Conservation (phyloP, 2,329 filamentous ascomycete genomes). For the Pestalotiopsis sp. region DNA sequence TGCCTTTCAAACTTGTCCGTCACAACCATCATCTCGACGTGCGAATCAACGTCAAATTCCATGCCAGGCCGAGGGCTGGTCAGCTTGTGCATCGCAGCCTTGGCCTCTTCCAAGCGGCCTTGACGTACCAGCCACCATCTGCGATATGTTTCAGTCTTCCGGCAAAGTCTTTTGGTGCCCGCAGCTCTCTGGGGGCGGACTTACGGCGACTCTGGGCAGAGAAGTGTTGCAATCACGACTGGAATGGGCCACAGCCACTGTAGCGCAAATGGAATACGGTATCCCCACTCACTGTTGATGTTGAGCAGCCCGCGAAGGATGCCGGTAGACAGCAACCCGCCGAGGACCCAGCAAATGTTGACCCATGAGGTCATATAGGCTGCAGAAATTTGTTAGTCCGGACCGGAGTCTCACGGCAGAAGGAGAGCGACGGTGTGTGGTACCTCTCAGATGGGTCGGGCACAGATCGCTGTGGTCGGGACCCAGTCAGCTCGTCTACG, state of each 20-base stretch:
- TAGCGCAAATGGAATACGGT: slow-evolving; percentile 14
- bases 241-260: slow-evolving; percentile 17
- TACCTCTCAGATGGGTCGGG: slow-evolving; percentile 15
- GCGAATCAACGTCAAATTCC: slow-evolving; percentile 14
- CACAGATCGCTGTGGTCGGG: slow-evolving; percentile 8
- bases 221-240: slow-evolving; percentile 8
- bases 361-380: slow-evolving; percentile 17
- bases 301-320: slow-evolving; percentile 14
- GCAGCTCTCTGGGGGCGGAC: background rate
- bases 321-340: slow-evolving; percentile 11
- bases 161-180: background rate
- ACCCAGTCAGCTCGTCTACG: background rate
- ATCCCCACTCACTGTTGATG: slow-evolving; percentile 13
- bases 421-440: background rate
- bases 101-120: slow-evolving; percentile 13
- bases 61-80: slow-evolving; percentile 1
- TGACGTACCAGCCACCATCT: slow-evolving; percentile 16
- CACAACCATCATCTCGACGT: slow-evolving; percentile 15
- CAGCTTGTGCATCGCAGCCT: slow-evolving; percentile 8
- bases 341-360: slow-evolving; percentile 16
- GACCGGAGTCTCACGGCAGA: background rate
- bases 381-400: background rate
- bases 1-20: slow-evolving; percentile 15
- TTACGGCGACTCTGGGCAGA: slow-evolving; percentile 14
- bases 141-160: background rate